Evolutionary conservation across 1,284 basidiomycete species (phyloP).

Genomic region (Cutaneotrichosporon mucoides): DNA sequence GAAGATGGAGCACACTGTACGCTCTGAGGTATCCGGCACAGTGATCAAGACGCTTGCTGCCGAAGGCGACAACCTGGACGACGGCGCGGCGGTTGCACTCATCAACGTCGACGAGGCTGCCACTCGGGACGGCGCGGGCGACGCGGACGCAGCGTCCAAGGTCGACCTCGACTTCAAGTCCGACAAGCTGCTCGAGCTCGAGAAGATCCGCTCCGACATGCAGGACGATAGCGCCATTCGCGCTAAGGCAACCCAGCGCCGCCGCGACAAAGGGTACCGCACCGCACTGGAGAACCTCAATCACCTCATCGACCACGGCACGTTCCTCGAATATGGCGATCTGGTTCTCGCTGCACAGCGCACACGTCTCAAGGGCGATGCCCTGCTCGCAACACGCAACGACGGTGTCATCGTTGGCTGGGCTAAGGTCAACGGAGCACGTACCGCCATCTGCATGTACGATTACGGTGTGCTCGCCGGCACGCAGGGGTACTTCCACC

Average conservation of each 20-base stretch:
- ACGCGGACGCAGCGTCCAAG: constrained; percentile 1
- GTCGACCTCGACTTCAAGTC: constrained; percentile 18
- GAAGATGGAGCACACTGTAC: constrained; percentile 24
- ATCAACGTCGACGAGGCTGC: constrained; percentile 2
- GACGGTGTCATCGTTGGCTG: constrained; percentile 24
- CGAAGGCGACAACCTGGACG: constrained; percentile 16
- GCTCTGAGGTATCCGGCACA: constrained; percentile 6
- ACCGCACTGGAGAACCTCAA: constrained; percentile 20
- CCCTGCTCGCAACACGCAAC: constrained; percentile 14
- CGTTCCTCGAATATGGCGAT: constrained; percentile 20
- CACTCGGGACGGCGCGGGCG: background rate
- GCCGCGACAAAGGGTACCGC: constrained; percentile 12
- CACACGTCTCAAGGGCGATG: constrained; percentile 9
- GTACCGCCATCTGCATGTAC: constrained; percentile 16
- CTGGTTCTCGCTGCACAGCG: constrained; percentile 16
- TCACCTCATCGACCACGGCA: constrained; percentile 18
- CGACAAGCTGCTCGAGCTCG: constrained; percentile 14
- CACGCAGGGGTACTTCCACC: constrained; percentile 22
- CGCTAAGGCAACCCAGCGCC: constrained; percentile 13
- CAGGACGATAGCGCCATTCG: constrained; percentile 12
- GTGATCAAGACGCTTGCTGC: constrained; percentile 8
- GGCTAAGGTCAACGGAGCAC: constrained; percentile 16
- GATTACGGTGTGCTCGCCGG: constrained; percentile 21
- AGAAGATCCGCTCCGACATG: constrained; percentile 12
- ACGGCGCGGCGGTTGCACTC: constrained; percentile 16